phyloP scores from a whole-genome alignment of 2,329 filamentous ascomycete species.

The Stachybotrys elegans region DNA sequence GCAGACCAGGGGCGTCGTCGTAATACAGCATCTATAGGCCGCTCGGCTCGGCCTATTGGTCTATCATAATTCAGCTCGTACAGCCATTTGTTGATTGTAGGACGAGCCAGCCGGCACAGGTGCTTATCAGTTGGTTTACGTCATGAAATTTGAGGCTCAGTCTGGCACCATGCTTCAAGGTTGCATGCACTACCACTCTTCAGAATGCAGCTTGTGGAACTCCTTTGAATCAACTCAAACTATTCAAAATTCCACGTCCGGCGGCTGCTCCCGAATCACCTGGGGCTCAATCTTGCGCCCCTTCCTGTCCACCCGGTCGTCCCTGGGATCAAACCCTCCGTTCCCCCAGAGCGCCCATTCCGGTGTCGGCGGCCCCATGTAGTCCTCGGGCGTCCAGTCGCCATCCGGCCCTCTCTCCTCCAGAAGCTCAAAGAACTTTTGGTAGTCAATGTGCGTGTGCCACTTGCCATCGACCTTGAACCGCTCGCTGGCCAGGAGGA shows the following conservation, averaged over 20 bases:
- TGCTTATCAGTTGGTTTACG: no score
- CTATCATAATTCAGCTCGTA: no score
- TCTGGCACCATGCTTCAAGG: no score
- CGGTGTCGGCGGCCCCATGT: constrained; percentile 77
- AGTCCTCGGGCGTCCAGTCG: constrained; percentile 82
- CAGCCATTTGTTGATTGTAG: no score
- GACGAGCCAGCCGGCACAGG: no score
- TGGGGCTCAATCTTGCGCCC: constrained; percentile 57
- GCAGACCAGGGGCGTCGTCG: constrained; percentile 15
- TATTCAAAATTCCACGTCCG: constrained; percentile 7
- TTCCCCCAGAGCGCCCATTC: constrained; percentile 96
- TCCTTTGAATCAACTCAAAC: constrained; percentile 9
- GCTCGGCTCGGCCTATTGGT: no score
- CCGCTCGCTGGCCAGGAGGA: constrained; percentile 75
- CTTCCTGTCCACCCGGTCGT: constrained; percentile 82
- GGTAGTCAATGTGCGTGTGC: constrained; percentile 90
- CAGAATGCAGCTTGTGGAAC: not conserved
- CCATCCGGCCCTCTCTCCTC: constrained; percentile 61
- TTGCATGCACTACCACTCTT: no score
- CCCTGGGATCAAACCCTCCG: constrained; percentile 88
- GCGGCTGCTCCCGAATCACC: constrained; percentile 24
- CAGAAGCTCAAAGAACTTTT: constrained; percentile 78
- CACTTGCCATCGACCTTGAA: constrained; percentile 76
- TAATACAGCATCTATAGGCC: constrained; percentile 24
- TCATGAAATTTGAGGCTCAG: no score